These are phyloP conservation scores for Cyanophora paradoxa DNA, from an alignment of 78 protist genomes.

Conservation along the genomic window DNA sequence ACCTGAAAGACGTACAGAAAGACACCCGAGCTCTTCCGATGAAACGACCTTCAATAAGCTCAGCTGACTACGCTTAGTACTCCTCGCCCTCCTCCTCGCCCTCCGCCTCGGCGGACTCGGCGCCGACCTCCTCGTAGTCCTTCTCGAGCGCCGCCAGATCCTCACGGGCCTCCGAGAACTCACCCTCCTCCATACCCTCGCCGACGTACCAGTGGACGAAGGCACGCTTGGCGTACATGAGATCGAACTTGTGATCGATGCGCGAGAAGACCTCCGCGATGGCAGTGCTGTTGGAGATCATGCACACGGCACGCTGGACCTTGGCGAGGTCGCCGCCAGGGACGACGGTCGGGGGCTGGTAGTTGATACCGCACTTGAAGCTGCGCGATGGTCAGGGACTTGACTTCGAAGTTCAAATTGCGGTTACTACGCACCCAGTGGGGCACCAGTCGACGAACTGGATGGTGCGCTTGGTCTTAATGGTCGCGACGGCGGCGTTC, in stretches of 20 bases:
- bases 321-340: slow-evolving; percentile 97
- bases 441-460: slow-evolving; percentile 98
- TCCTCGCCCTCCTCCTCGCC: slow-evolving; percentile 67
- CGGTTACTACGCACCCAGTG: slow-evolving; percentile 88
- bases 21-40: no score
- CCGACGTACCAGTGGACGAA: slow-evolving; percentile 98
- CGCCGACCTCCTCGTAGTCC: slow-evolving; percentile 90
- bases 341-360: slow-evolving; percentile 91
- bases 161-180: slow-evolving; percentile 97
- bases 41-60: no score
- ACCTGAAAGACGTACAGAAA: no score
- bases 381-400: no score
- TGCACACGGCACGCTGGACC: slow-evolving; percentile 92
- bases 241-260: slow-evolving; percentile 87
- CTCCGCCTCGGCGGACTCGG: slow-evolving; percentile 67
- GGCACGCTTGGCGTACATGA: slow-evolving; percentile 98
- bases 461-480: slow-evolving; percentile 95
- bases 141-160: slow-evolving; percentile 81
- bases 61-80: slow-evolving; percentile 33
- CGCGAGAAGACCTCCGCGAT: slow-evolving; percentile 94
- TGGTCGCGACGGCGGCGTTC: slow-evolving; percentile 89
- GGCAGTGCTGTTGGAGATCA: slow-evolving; percentile 95
- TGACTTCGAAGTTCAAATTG: background rate
- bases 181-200: slow-evolving; percentile 99
- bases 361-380: slow-evolving; percentile 87